Evolutionary conservation across 2,329 filamentous ascomycete species (phyloP), one percentile per base, ranked within the genome.

Genomic region (Pezicula carpinea): DNA sequence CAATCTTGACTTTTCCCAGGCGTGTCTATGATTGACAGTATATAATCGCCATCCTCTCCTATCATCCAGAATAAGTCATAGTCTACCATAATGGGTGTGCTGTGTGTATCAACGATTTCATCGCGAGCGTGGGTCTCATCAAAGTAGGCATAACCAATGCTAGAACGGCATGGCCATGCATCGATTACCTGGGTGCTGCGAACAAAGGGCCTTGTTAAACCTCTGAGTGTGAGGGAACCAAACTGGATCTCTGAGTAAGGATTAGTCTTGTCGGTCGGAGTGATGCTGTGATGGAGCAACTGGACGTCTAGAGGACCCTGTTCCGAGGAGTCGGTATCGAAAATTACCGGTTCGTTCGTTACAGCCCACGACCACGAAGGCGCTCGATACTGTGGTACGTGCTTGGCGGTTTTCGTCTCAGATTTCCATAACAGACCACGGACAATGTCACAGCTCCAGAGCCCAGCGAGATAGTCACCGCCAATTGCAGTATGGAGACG

Each of bases 331-430:
- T 18, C 35, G 19, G 5, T 33, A n/a, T 15, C 4, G 26, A 44
- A 44, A n/a, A 8, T 10, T 6, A 44, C 29, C 2, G 32, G 31
- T 6, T 44, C 42, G 23, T 44, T n/a, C 3, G 42, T 44, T 13
- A 46, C 33, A 14, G 56, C 57, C 57, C 58, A 62, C 1, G 57
- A 56, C 57, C 58, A 62, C 1, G 56, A 56, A 5, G 58, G 59
- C 3, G 50, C 53, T 3, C 51, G 32, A 17, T 53, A 54, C 2
- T 21, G 18, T 23, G 15, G 14, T 2, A 18, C 5, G n/a, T 43
- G 44, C 3, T 10, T 43, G 5, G 39, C 19, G 10, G 13, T 6
- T 36, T 18, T 21, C 5, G 18, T 14, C n/a, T 43, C 39, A 14
- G 15, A 17, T 5, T 34, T n/a, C 58, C 53, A 60, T 11, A 51